Evolutionary conservation across 1,139 yeast genomes (phyloP).

Genomic region (Sugiyamaella pinicola): DNA sequence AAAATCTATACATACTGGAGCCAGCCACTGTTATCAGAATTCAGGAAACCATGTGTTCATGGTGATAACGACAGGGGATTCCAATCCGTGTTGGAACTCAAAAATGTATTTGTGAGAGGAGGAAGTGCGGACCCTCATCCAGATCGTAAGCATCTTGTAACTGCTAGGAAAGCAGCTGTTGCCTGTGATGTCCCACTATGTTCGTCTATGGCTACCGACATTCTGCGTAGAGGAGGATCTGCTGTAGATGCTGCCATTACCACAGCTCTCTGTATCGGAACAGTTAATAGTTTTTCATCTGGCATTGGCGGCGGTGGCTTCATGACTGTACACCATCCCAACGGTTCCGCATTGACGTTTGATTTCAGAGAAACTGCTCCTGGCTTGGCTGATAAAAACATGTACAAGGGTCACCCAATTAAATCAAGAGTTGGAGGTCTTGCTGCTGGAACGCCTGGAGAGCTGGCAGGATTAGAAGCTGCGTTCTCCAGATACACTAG

Average conservation of each 20-base stretch:
- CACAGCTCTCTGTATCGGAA: slow-evolving; percentile 84
- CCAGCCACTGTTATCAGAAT: background rate
- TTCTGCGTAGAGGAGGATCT: slow-evolving; percentile 61
- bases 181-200: slow-evolving; percentile 75
- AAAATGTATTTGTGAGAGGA: slow-evolving; percentile 10
- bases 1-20: background rate
- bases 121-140: slow-evolving; percentile 39
- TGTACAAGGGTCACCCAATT: slow-evolving; percentile 57
- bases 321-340: slow-evolving; percentile 56
- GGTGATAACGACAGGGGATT: background rate
- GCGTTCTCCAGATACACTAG: slow-evolving; percentile 65
- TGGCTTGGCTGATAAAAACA: slow-evolving; percentile 55
- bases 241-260: slow-evolving; percentile 96
- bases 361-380: slow-evolving; percentile 95
- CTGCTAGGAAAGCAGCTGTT: slow-evolving; percentile 52
- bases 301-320: slow-evolving; percentile 95
- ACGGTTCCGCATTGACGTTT: slow-evolving; percentile 57
- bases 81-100: background rate
- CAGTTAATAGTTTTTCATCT: slow-evolving; percentile 76
- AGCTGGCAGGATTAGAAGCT: slow-evolving; percentile 73
- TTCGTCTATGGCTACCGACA: slow-evolving; percentile 65
- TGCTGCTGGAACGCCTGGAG: slow-evolving; percentile 89
- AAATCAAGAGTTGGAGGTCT: slow-evolving; percentile 76
- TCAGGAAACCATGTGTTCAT: background rate
- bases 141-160: slow-evolving; percentile 41